Conservation (phyloP, 1,284 basidiomycete genomes). For the Megacollybia platyphylla region DNA sequence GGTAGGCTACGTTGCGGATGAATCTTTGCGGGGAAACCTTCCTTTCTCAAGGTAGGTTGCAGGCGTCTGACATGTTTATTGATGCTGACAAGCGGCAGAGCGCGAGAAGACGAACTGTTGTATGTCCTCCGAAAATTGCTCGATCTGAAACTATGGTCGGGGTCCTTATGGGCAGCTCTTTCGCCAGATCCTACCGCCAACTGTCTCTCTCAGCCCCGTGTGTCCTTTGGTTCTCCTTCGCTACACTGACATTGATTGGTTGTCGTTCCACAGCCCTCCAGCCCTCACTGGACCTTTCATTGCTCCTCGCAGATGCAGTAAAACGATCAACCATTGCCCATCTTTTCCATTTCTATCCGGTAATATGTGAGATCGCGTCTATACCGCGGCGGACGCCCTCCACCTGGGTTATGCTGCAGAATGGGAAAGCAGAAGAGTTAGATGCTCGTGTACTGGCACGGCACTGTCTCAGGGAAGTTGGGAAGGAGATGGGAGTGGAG, state of each 20-base stretch:
- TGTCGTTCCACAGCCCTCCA: slow-evolving; percentile 23
- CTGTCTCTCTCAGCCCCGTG: slow-evolving; percentile 41
- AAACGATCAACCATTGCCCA: slow-evolving; percentile 67
- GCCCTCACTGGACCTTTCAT: slow-evolving; percentile 27
- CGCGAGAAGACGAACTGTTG: slow-evolving; percentile 81
- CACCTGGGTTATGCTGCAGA: slow-evolving; percentile 42
- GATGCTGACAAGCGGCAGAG: slow-evolving; percentile 25
- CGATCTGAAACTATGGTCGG: slow-evolving; percentile 56
- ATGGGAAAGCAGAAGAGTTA: slow-evolving; percentile 30
- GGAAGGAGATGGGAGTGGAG: slow-evolving; percentile 51
- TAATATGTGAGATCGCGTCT: slow-evolving; percentile 69
- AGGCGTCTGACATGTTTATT: neutral
- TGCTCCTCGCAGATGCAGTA: slow-evolving; percentile 52
- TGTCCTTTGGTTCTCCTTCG: slow-evolving; percentile 8
- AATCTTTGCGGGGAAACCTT: slow-evolving; percentile 66
- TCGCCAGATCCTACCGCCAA: slow-evolving; percentile 49
- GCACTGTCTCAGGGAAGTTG: slow-evolving; percentile 60
- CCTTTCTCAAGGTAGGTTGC: slow-evolving; percentile 66
- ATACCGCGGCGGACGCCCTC: slow-evolving; percentile 51
- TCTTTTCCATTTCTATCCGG: slow-evolving; percentile 74
- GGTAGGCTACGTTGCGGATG: slow-evolving; percentile 70
- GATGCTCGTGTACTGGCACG: slow-evolving; percentile 58
- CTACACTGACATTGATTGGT: slow-evolving; percentile 1
- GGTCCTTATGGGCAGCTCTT: slow-evolving; percentile 62
- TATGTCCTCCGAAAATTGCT: slow-evolving; percentile 75